Base-by-base conservation (phyloP, 768 basidiomycete genomes). In the Rhodotorula graminis region DNA sequence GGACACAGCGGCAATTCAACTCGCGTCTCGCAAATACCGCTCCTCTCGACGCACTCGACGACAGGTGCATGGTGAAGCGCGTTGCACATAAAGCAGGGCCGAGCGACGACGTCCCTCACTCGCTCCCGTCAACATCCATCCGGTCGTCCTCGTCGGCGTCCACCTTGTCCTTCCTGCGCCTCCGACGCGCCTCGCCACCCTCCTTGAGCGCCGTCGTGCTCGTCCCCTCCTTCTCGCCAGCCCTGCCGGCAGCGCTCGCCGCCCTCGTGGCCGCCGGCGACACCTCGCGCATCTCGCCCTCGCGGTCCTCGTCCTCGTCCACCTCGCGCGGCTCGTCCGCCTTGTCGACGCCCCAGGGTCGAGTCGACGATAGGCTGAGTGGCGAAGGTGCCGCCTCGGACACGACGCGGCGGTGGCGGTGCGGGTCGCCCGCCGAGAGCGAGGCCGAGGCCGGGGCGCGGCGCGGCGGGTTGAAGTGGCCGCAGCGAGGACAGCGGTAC, bases 401-500 rank as follows among this genome's bases (percentile, higher is more conserved):
- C 57, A 71, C 70, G 3, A 71, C 70, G 2, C 74, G 63, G n/a
- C 74, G 63, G 29, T 70, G 74, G 18, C 42, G 52, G 8, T 53
- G 27, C 16, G 15, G 46, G 27, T 29, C 52, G 19, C 33, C 4
- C 37, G 19, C 23, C 19, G 16, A 33, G 65, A 46, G 33, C 23
- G 21, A 47, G 11, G 66, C 29, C 18, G 72, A 46, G 21, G 47
- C 31, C 3, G 23, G 64, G 7, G 62, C 60, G n/a, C 62, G 63
- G 3, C 67, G 64, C 2, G 64, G 42, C 0, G 77, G 77, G 77
- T 95, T 94, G 81, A 94, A 91, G 81, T 89, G 87, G 15, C 88
- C 88, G 79, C 93, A 95, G 79, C 90, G 91, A 0, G 88, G 90
- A 80, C 92, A 95, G 37, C 87, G 81, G 76, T 92, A 95, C 82